phyloP scores from a whole-genome alignment of 768 basidiomycete genomes.

The Tulasnella sp. region DNA sequence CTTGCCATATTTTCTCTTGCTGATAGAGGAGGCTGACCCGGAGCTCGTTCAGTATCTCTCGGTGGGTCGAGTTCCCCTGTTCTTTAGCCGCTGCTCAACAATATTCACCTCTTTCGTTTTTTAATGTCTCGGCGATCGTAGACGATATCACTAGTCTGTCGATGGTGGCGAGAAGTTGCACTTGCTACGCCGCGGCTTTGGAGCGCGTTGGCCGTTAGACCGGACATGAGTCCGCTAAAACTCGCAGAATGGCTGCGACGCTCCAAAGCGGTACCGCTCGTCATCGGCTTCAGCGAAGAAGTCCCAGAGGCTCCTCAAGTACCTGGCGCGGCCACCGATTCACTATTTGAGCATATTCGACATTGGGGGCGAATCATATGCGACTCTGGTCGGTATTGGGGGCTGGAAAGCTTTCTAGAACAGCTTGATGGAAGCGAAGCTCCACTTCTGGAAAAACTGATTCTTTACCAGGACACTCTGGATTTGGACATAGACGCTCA shows the following conservation, averaged over 20 bases:
- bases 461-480: neutral
- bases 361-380: neutral
- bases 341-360: neutral
- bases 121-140: no score
- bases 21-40: neutral
- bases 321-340: neutral
- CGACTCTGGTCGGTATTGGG: neutral
- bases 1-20: neutral
- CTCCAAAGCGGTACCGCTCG: neutral
- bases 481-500: neutral
- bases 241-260: neutral
- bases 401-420: neutral
- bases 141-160: neutral
- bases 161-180: neutral
- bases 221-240: neutral
- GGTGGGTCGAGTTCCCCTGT: no score
- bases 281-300: neutral
- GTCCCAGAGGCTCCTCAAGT: fast-evolving
- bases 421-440: neutral
- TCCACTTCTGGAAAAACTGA: neutral
- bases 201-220: neutral
- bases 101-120: no score
- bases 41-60: neutral
- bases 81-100: no score
- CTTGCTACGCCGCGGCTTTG: neutral